Base-by-base conservation (phyloP, 1,284 basidiomycete genomes). In the Moniliophthora roreri region DNA sequence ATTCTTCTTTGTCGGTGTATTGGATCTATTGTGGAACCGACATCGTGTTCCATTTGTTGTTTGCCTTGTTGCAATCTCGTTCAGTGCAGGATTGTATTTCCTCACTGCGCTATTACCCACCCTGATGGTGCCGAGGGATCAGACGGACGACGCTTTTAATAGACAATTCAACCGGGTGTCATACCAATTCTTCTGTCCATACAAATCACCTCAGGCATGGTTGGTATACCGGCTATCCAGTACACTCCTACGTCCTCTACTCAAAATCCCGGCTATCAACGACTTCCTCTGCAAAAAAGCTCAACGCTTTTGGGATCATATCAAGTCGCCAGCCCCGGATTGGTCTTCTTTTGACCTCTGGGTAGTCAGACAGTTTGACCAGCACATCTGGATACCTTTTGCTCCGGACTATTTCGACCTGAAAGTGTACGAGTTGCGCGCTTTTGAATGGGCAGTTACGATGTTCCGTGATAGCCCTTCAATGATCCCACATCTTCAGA, bases 1-100 rank as follows among this genome's bases (percentile, higher is more conserved):
- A 4, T 41, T 51, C 26, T 51, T 51, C 28, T 45, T 51, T 23
- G 21, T 36, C 16, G 50, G 50, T 11, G 32, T 51, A 10, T 35
- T 53, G 9, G 44, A 48, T 11, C 26, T 53, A 11, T 21, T 48
- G 3, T 53, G 51, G 51, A 39, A 9, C 32, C 37, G 47, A 10
- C 20, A 48, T 34, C 6, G 4, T 23, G 24, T 40, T 38, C 35
- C 45, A 5, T 45, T 45, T n/a, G 38, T 15, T 4, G n/a, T 48
- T 16, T 23, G 32, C 10, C 18, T 32, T 23, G 23, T 10, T 3
- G 42, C 34, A 6, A 35, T 52, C 16, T 36, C 34, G 13, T 34
- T 35, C 20, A 48, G 37, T 28, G 38, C 45, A 2, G 13, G 34
- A 2, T 23, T 53, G 16, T 40, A 40, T 21, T 13, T 53, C 10